These are phyloP conservation scores for Fusarium pseudoanthophilum DNA, from an alignment of 2,329 filamentous ascomycete species.

Conservation along the genomic window DNA sequence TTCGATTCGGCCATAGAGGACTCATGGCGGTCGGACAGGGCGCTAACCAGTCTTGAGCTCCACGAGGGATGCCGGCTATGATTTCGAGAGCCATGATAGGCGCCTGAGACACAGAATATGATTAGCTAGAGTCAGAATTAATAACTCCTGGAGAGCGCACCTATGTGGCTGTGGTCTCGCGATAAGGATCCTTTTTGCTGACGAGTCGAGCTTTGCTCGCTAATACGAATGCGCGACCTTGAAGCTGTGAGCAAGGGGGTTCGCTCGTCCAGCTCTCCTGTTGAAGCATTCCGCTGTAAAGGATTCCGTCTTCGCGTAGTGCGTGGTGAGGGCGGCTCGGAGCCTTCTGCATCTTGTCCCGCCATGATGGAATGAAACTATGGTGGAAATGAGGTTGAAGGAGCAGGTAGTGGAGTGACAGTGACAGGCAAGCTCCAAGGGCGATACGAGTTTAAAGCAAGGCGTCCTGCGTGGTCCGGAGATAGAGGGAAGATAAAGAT, in stretches of 20 bases:
- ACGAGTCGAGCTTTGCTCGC: constrained; percentile 45
- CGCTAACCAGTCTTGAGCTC: constrained; percentile 70
- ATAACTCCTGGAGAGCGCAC: constrained; percentile 40
- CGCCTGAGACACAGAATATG: constrained; percentile 46
- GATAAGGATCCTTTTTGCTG: constrained; percentile 43
- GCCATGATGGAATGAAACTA: constrained; percentile 44
- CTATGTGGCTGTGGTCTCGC: constrained; percentile 58
- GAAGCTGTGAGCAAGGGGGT: constrained; percentile 56
- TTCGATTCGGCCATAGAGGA: constrained; percentile 70
- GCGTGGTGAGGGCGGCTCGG: constrained; percentile 50
- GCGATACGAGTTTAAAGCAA: background rate
- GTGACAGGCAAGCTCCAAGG: constrained; percentile 1
- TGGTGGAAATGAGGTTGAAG: background rate
- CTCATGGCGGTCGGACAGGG: constrained; percentile 67
- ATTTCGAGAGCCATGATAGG: constrained; percentile 55
- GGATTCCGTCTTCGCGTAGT: constrained; percentile 44
- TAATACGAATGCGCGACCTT: constrained; percentile 56
- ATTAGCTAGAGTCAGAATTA: constrained; percentile 16
- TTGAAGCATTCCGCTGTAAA: constrained; percentile 44
- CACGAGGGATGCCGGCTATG: constrained; percentile 69
- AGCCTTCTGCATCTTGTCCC: constrained; percentile 45
- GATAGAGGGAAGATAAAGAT: background rate
- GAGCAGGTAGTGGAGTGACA: background rate
- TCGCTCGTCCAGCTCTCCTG: constrained; percentile 54
- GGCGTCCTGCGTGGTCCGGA: background rate